Base-by-base conservation (phyloP, 164 flowering plant genomes). In the Macadamia tetraphylla region DNA sequence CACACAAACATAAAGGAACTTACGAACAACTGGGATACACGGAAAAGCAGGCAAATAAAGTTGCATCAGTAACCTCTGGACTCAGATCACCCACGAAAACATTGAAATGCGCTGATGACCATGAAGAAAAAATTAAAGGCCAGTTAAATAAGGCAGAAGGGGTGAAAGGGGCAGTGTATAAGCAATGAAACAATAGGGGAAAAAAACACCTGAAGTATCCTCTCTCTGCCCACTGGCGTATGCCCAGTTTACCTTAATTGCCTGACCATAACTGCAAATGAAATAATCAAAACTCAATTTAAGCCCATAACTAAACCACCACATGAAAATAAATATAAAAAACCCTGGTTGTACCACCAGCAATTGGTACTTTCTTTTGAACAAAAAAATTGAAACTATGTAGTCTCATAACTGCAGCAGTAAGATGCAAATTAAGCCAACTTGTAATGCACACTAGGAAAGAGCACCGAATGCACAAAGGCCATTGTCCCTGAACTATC, bases 241-340 rank as follows among this genome's bases (percentile, higher is more conserved):
- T 66, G 99, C 99, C 98, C 98, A 95, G 67, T 95, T 95, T 64
- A 95, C 99, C 82, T 95, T 95, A 63, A 95, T 89, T 46, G 98
- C 93, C 81, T 91, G 99, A 72, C 99, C 99, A 83, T 88, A 95
- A 75, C 99, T 95, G 84, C 35, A 81, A 65, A 70, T 30, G 31
- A 51, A 23, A 67, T 46, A 52, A 64, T 7, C 63, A 40, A 44
- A 17, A 53, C 40, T 35, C 31, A 14, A 62, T 35, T 13, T 30
- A 35, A 35, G 40, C 56, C 12, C 32, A 17, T 40, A 71, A 52
- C 46, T 35, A 59, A 30, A 30, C 66, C 18, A 43, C 31, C 46
- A 65, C 44, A 10, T 7, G 29, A 57, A 23, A 10, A 43, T 60
- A 51, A 32, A 55, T 29, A 13, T 53, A 9, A 29, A 60, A 14